These are phyloP conservation scores for Clavispora asparagi DNA, from an alignment of 805 yeast species.

Conservation along the genomic window DNA sequence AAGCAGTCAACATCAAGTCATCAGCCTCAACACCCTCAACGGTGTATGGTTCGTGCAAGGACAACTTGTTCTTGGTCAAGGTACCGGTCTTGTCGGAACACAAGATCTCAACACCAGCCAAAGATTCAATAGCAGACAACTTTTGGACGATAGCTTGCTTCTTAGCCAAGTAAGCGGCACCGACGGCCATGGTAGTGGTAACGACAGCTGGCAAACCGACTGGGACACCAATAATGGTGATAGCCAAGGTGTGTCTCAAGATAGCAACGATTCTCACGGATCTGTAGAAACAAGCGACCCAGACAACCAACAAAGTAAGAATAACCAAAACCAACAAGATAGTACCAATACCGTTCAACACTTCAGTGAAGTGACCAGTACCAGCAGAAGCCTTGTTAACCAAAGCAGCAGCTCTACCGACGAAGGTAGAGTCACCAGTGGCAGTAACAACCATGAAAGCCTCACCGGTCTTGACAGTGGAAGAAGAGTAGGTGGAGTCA, in stretches of 20 bases:
- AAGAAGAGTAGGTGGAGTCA: slow-evolving; percentile 85
- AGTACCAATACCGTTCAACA: slow-evolving; percentile 95
- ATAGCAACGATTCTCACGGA: slow-evolving; percentile 79
- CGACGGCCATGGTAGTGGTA: slow-evolving; percentile 99
- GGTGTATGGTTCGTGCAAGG: slow-evolving; percentile 95
- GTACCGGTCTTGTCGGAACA: slow-evolving; percentile 99
- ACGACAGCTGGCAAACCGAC: slow-evolving; percentile 98
- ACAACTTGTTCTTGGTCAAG: slow-evolving; percentile 92
- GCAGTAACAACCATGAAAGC: slow-evolving; percentile 91
- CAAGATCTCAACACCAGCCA: slow-evolving; percentile 96
- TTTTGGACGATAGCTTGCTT: slow-evolving; percentile 97
- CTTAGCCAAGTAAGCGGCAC: slow-evolving; percentile 98
- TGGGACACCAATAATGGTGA: slow-evolving; percentile 96
- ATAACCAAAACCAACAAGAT: slow-evolving; percentile 83
- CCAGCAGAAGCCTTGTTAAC: slow-evolving; percentile 93
- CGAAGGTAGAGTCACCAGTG: slow-evolving; percentile 93
- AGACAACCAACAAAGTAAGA: slow-evolving; percentile 79
- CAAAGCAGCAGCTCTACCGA: slow-evolving; percentile 95
- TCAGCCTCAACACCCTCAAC: slow-evolving; percentile 96
- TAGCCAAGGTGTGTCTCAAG: slow-evolving; percentile 88
- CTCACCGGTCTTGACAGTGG: slow-evolving; percentile 94
- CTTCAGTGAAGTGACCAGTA: slow-evolving; percentile 95
- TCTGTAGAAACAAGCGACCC: slow-evolving; percentile 95
- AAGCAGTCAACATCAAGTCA: slow-evolving; percentile 94
- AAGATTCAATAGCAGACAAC: slow-evolving; percentile 92